Evolutionary conservation across 2,329 filamentous ascomycete genomes (phyloP).

Genomic region (Hypoxylon sp.): DNA sequence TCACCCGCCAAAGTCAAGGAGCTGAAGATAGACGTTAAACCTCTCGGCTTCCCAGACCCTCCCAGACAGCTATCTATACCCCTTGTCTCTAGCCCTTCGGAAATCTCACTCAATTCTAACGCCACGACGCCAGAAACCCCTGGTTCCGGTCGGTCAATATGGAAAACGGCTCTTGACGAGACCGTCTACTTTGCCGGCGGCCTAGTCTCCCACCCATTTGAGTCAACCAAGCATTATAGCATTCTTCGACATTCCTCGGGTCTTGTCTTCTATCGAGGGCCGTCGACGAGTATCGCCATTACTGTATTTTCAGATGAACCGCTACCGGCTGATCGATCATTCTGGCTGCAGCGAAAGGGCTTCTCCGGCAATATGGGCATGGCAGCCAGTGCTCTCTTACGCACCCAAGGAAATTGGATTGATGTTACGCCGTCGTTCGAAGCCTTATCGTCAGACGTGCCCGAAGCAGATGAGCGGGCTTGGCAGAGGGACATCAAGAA

Average conservation of each 20-base stretch:
- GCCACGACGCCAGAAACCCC: slow-evolving; percentile 1
- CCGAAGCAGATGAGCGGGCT: slow-evolving; percentile 66
- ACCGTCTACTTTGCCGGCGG: slow-evolving; percentile 72
- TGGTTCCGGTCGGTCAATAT: slow-evolving; percentile 42
- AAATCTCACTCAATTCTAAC: slow-evolving; percentile 21
- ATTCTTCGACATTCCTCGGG: slow-evolving; percentile 72
- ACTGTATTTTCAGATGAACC: slow-evolving; percentile 68
- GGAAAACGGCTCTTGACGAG: slow-evolving; percentile 62
- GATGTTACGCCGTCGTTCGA: slow-evolving; percentile 69
- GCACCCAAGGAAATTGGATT: slow-evolving; percentile 67
- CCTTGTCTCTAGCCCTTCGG: slow-evolving; percentile 32
- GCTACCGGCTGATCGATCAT: slow-evolving; percentile 63
- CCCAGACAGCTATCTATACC: slow-evolving; percentile 32
- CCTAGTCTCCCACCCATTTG: slow-evolving; percentile 67
- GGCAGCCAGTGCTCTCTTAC: slow-evolving; percentile 68
- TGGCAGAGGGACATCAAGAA: slow-evolving; percentile 73
- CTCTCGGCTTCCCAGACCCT: slow-evolving; percentile 10
- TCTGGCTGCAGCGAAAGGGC: slow-evolving; percentile 75
- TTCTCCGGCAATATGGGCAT: slow-evolving; percentile 74
- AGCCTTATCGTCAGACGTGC: slow-evolving; percentile 57
- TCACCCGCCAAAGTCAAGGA: slow-evolving; percentile 8
- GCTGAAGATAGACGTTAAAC: slow-evolving; percentile 16
- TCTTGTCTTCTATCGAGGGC: slow-evolving; percentile 71
- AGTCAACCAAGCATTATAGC: slow-evolving; percentile 71
- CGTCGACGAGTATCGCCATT: slow-evolving; percentile 68